phyloP scores from a whole-genome alignment of 202 grass and related monocot species.

The Setaria viridis region DNA sequence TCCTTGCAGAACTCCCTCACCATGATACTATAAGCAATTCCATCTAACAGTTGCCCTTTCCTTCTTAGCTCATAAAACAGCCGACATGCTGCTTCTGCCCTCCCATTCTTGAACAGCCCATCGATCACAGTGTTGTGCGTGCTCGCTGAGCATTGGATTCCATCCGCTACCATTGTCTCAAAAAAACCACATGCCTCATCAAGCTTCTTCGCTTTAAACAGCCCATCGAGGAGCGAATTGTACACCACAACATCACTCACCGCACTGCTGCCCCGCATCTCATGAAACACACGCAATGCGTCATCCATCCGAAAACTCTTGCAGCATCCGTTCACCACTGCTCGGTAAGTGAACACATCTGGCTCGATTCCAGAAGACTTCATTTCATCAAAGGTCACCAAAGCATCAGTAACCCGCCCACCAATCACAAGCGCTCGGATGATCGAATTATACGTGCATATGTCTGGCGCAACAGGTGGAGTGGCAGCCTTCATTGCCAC shows the following conservation, averaged over 20 bases:
- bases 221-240: constrained; percentile 79
- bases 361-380: constrained; percentile 62
- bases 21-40: constrained; percentile 86
- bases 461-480: constrained; percentile 58
- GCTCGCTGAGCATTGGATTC: constrained; percentile 69
- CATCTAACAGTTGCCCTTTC: constrained; percentile 82
- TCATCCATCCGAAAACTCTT: constrained; percentile 78
- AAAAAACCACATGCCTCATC: constrained; percentile 80
- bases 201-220: constrained; percentile 84
- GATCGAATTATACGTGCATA: constrained; percentile 84
- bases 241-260: constrained; percentile 68
- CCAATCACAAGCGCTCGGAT: constrained; percentile 62
- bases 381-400: constrained; percentile 69
- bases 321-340: constrained; percentile 79
- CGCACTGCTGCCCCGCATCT: constrained; percentile 63
- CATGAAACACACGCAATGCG: constrained; percentile 67
- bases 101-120: constrained; percentile 83
- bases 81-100: constrained; percentile 68
- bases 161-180: constrained; percentile 82
- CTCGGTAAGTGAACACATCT: constrained; percentile 65
- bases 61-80: constrained; percentile 83
- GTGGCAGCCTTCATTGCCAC: constrained; percentile 60
- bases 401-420: constrained; percentile 60
- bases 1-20: constrained; percentile 78
- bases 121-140: constrained; percentile 87